Conservation (phyloP, 1,284 basidiomycete species). For the Ceratobasidium sp. region DNA sequence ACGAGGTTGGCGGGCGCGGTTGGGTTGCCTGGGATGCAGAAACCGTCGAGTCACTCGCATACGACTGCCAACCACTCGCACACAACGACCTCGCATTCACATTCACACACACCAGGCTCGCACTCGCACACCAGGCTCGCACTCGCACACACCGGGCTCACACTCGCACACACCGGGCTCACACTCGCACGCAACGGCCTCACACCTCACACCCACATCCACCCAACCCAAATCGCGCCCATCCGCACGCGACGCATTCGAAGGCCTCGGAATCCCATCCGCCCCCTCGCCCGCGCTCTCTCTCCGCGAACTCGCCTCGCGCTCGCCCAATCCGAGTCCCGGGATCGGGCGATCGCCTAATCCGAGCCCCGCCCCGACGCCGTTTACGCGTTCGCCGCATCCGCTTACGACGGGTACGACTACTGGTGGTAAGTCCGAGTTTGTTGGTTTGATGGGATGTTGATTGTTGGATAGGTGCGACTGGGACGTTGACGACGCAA, state of each 20-base stretch:
- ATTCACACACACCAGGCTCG: background rate
- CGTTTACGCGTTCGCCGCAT: slow-evolving; percentile 31
- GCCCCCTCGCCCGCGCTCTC: slow-evolving; percentile 29
- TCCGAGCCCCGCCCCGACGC: slow-evolving; percentile 4
- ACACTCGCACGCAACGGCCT: background rate
- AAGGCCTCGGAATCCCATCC: slow-evolving; percentile 64
- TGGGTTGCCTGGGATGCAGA: background rate
- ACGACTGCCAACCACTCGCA: background rate
- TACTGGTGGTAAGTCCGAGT: background rate
- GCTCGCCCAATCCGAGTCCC: slow-evolving; percentile 42
- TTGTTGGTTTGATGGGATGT: background rate
- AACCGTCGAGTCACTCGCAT: background rate
- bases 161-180: background rate
- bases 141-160: background rate
- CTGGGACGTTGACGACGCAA: slow-evolving; percentile 25
- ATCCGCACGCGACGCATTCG: slow-evolving; percentile 68
- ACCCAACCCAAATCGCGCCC: slow-evolving; percentile 35
- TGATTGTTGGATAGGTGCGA: background rate
- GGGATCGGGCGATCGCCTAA: slow-evolving; percentile 41
- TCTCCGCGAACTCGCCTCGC: slow-evolving; percentile 23
- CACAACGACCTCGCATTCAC: background rate
- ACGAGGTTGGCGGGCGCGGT: background rate
- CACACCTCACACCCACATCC: background rate
- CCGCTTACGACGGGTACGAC: slow-evolving; percentile 19
- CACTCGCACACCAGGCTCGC: background rate